Evolutionary conservation across 2,329 filamentous ascomycete species (phyloP), one percentile per base, ranked within the genome.

Genomic region (Phialophora chinensis): DNA sequence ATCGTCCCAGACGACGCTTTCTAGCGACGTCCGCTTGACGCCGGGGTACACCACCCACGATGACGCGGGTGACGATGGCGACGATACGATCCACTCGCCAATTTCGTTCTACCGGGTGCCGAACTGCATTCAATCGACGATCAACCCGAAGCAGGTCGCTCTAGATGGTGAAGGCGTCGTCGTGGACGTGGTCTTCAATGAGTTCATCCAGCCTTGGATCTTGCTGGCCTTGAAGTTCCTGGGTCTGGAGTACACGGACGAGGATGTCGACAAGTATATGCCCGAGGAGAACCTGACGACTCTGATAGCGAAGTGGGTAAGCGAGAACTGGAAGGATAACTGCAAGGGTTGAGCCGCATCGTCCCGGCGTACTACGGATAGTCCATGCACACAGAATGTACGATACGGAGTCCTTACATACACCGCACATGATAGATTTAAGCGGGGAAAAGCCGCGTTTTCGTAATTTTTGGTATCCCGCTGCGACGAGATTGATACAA

Each of bases 21-120:
- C 62, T 6, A 33, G 11, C 27, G 53, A 67, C 47, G 35, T 20
- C 23, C 38, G 80, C 50, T 80, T 90, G 0, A 75, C 81, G 20
- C 89, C 88, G 0, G 95, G 95, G 1, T 98, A 98, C 80, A 97
- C 91, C 0, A 99, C 95, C 11, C 84, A 84, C 63, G 95, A 99
- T 74, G 94, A 96, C 73, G 86, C 88, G 4, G 92, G 93, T 57
- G 79, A 80, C 3, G 91, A 96, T 71, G 95, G 95, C 50, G 95
- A 99, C 75, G 95, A 99, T 75, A 96, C 94, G 0, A 77, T 96
- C 1, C 95, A 97, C 77, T 82, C 86, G 17, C 83, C 86, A 0
- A 88, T 98, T 70, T 82, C 85, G 35, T 93, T 91, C 75, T 94
- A 93, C 78, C 77, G 80, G 1, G 87, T 94, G 4, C 94, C 95